Conservation (phyloP, 495 filamentous ascomycete species). For the Acidomyces sp. region DNA sequence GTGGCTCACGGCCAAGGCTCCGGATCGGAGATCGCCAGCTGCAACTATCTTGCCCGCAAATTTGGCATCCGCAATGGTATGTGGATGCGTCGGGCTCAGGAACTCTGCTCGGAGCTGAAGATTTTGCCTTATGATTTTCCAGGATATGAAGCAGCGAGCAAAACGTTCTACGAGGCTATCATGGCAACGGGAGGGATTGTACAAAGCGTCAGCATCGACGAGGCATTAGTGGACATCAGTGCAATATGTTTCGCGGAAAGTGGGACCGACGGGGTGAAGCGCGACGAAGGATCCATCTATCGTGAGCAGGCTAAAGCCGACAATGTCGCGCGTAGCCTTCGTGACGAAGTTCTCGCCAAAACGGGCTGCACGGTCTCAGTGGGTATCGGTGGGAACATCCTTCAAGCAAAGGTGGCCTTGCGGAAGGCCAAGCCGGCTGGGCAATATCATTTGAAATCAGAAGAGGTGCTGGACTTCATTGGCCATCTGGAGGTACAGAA, state of each 20-base stretch:
- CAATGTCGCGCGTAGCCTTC: conserved; percentile 52
- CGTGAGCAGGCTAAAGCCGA: conserved; percentile 72
- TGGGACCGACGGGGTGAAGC: conserved; percentile 52
- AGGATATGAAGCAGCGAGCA: conserved; percentile 84
- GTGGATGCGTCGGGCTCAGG: conserved; percentile 90
- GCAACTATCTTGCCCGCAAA: conserved; percentile 80
- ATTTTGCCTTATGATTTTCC: conserved; percentile 87
- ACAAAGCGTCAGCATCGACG: conserved; percentile 94
- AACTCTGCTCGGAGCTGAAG: conserved; percentile 73
- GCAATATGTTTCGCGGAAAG: conserved; percentile 49
- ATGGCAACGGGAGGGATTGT: conserved; percentile 66
- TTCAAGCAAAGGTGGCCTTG: conserved; percentile 80
- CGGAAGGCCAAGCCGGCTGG: conserved; percentile 91
- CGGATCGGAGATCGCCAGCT: conserved; percentile 90
- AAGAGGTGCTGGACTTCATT: conserved; percentile 64
- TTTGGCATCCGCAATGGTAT: conserved; percentile 91
- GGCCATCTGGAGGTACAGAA: conserved; percentile 60
- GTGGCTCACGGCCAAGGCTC: conserved; percentile 76
- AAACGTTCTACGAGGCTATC: conserved; percentile 73
- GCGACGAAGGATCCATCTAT: conserved; percentile 60
- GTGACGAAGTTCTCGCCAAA: conserved; percentile 52
- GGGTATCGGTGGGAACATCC: conserved; percentile 84
- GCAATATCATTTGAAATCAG: conserved; percentile 72
- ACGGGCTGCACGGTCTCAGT: conserved; percentile 83
- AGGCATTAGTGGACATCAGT: conserved; percentile 74